Base-by-base conservation (phyloP, 257 asterid genomes). In the Handroanthus guayacan region DNA sequence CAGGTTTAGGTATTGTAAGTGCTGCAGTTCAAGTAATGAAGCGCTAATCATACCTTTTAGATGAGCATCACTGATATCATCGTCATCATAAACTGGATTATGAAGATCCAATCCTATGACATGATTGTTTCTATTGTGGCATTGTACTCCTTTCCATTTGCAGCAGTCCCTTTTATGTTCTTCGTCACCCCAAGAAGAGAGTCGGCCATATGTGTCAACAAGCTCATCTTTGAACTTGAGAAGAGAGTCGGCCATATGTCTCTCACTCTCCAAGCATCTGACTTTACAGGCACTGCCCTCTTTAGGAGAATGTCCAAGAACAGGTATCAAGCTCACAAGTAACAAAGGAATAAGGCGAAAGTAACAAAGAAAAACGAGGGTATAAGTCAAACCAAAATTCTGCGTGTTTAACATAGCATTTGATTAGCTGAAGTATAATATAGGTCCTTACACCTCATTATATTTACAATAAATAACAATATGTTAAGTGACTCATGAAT, bases 21-120 rank as follows among this genome's bases (percentile, higher is more conserved):
- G 63, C 34, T 31, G 61, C 50, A 69, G n/a, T 25, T 69, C 74
- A 51, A 50, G 74, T 20, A 69, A 31, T 13, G 63, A 12, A 6
- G 36, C 1, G 62, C 34, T 50, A 5, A 50, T 51, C 3, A 9
- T 69, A 69, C 48, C 63, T 69, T 4, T 25, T 1, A 67, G 43
- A 17, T 5, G 7, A 16, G 71, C 38, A 65, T n/a, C n/a, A n/a
- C n/a, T n/a, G n/a, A n/a, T n/a, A n/a, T n/a, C n/a, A n/a, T n/a
- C n/a, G n/a, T 9, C 1, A 52, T 4, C n/a, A 16, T 52, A 3
- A n/a, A n/a, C n/a, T 13, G 3, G 9, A 14, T 5, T 2, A 17
- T 6, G 25, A 5, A 68, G 47, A 68, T 50, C 44, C 62, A 68
- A 48, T 6, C 13, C 5, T 5, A 5, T 45, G 47, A 68, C 62